Evolutionary conservation across 2,329 filamentous ascomycete species (phyloP), one percentile per base, ranked within the genome.

Genomic region (Hirsutella rhossiliensis): DNA sequence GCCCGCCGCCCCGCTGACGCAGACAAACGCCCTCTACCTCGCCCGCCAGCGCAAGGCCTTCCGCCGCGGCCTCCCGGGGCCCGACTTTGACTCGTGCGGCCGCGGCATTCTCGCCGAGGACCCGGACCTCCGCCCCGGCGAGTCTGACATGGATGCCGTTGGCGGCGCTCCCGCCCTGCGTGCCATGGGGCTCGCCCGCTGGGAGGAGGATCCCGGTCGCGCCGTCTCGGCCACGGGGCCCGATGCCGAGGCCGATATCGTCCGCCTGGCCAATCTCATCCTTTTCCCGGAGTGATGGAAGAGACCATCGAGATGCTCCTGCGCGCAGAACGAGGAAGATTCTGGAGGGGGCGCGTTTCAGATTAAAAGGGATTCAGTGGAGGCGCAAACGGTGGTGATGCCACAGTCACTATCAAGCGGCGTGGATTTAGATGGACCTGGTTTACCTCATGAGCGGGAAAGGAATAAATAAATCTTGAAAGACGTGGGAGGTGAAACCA

Each of bases 21-120:
- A 76, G 57, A 76, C 71, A 19, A 76, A 74, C 54, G 73, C 73
- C 2, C 62, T 77, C 7, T 77, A 76, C 53, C 66, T 77, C 3
- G 73, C 73, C 0, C 68, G 73, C 8, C 73, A 77, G 60, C 67
- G 73, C 45, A 76, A 76, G 56, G 72, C 73, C 3, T 77, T 77
- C 50, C 61, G 70, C 44, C 65, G 71, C 18, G 73, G 73, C 4
- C 70, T 75, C 40, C 70, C 72, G 2, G 69, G 67, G 0, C 73
- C 73, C 0, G 73, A 77, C 52, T 77, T 77, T 48, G 73, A 76
- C 59, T 69, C 71, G 1, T 70, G 68, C 1, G 72, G 72, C 1
- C 66, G 66, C 11, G 68, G 68, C 0, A 47, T 50, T 15, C 61
- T 75, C 4, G 67, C 71, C 43, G 73, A 77, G 53, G 71, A 72